Conservation (phyloP, 2,329 filamentous ascomycete species). For the Monosporascus sp. region DNA sequence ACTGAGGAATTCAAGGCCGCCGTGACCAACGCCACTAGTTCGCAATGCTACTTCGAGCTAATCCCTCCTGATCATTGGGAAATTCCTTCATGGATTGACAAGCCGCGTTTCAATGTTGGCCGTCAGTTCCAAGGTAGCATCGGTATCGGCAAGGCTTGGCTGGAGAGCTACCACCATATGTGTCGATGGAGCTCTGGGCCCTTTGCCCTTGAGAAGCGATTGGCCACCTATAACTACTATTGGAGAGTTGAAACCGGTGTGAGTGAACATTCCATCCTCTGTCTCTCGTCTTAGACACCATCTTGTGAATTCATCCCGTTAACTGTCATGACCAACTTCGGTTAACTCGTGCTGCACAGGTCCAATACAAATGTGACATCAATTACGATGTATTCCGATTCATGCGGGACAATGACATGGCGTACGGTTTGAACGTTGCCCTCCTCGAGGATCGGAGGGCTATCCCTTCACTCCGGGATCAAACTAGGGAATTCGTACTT, state of each 20-base stretch:
- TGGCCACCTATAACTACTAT: conserved; percentile 56
- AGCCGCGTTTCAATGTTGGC: conserved; percentile 58
- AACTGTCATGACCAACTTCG: neutral
- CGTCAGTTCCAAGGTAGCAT: conserved; percentile 57
- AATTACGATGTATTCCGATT: conserved; percentile 83
- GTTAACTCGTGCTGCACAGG: conserved; percentile 29
- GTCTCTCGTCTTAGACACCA: neutral
- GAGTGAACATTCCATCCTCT: conserved; percentile 23
- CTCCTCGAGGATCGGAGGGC: conserved; percentile 39
- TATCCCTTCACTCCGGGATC: conserved; percentile 39
- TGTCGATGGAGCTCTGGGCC: conserved; percentile 78
- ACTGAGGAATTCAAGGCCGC: conserved; percentile 68
- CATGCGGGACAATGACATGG: conserved; percentile 79
- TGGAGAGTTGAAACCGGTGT: conserved; percentile 58
- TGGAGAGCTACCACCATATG: conserved; percentile 68
- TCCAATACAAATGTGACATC: conserved; percentile 53
- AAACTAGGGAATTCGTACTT: conserved; percentile 40
- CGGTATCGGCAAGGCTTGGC: conserved; percentile 60
- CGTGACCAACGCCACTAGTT: conserved; percentile 64
- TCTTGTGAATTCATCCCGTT: neutral
- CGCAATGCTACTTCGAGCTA: conserved; percentile 64
- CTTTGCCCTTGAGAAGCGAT: conserved; percentile 72
- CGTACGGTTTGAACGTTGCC: conserved; percentile 60
- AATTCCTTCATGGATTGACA: conserved; percentile 66
- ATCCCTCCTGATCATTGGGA: conserved; percentile 75